A percentile compares a stretch with the other conserved stretches of the same genome.
Evolutionary conservation across 2,329 filamentous ascomycete genomes (phyloP).

Genomic region (Podosphaera aphanis): DNA sequence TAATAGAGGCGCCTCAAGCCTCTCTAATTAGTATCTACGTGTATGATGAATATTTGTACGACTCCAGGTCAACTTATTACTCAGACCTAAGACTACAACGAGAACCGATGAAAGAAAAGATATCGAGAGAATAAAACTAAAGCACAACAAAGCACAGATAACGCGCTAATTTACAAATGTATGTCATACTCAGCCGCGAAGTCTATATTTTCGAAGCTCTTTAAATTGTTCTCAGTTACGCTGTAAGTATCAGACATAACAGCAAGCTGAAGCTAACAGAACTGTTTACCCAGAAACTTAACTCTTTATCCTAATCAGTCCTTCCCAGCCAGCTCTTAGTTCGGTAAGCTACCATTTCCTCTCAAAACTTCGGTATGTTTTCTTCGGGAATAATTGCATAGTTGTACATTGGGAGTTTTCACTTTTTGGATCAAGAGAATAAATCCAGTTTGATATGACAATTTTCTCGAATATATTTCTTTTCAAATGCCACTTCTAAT

Average conservation of each 20-base stretch:
- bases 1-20: constrained; percentile 15
- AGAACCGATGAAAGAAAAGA: background rate
- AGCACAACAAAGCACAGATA: background rate
- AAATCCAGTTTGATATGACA: background rate
- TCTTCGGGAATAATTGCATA: background rate
- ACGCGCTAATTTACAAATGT: background rate
- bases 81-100: background rate
- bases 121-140: background rate
- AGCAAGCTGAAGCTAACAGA: background rate
- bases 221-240: background rate
- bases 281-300: background rate
- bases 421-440: background rate
- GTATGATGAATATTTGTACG: constrained; percentile 10
- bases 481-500: background rate
- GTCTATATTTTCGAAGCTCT: background rate
- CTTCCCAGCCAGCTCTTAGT: background rate
- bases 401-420: background rate
- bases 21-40: constrained; percentile 4
- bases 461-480: too few species aligned
- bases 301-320: background rate
- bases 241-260: background rate
- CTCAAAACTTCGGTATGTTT: background rate
- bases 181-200: background rate
- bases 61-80: constrained; percentile 6
- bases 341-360: background rate